Evolutionary conservation across 768 basidiomycete species (phyloP).

Genomic region (Hygrophoropsis aurantiaca): DNA sequence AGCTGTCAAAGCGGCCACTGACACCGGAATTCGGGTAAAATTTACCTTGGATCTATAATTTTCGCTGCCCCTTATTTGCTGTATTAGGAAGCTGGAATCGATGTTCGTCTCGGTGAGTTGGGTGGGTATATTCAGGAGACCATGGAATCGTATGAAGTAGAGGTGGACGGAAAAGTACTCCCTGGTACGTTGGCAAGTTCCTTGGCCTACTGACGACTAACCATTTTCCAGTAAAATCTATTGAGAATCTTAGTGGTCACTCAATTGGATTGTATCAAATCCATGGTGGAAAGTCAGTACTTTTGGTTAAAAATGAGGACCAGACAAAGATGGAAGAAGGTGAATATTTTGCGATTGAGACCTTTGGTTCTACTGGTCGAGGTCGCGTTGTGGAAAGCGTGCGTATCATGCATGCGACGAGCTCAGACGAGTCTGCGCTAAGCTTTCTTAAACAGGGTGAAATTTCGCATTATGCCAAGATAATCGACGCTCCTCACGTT

Average conservation of each 20-base stretch:
- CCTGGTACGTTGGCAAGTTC: conserved; percentile 52
- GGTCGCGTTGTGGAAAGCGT: conserved; percentile 86
- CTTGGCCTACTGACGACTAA: background rate
- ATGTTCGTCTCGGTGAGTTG: conserved; percentile 89
- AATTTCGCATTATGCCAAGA: conserved; percentile 88
- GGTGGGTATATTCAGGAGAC: conserved; percentile 94
- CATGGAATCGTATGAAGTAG: conserved; percentile 98
- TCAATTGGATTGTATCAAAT: conserved; percentile 89
- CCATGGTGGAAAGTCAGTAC: conserved; percentile 91
- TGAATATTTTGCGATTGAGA: conserved; percentile 98
- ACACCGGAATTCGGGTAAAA: conserved; percentile 81
- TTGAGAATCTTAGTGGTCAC: conserved; percentile 93
- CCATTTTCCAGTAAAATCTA: conserved; percentile 74
- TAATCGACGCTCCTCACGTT: conserved; percentile 66
- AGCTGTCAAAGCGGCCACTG: conserved; percentile 92
- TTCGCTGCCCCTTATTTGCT: conserved; percentile 1
- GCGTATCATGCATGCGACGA: conserved; percentile 13
- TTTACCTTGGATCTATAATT: background rate
- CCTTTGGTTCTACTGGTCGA: conserved; percentile 95
- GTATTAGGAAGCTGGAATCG: conserved; percentile 89
- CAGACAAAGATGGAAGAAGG: conserved; percentile 99
- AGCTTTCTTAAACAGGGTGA: conserved; percentile 60
- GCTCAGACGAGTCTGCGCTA: background rate
- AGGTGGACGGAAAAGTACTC: conserved; percentile 78
- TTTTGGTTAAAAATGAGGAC: conserved; percentile 87